These are phyloP conservation scores for Sphagnum tenellum DNA, from an alignment of 225 moss, liverwort and hornwort species.

Conservation along the genomic window DNA sequence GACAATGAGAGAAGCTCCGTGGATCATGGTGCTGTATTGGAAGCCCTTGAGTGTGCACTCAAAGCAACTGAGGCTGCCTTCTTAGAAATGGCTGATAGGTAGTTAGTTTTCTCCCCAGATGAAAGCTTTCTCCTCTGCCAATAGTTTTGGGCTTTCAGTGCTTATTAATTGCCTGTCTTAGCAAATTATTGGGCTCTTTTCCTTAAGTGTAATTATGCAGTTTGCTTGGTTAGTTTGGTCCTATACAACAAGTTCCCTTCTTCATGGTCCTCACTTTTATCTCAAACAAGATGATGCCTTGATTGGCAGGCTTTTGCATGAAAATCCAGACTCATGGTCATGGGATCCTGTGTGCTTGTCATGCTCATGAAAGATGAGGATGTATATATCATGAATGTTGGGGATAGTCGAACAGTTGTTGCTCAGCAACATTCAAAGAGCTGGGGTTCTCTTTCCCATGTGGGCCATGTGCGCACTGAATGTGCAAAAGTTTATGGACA, in stretches of 20 bases:
- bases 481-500: too few relatives aligned
- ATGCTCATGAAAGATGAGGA: conserved; percentile 99
- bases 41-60: conserved; percentile 78
- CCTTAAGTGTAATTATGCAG: too few relatives aligned
- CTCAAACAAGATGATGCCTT: conserved; percentile 7
- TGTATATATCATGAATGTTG: conserved; percentile 98
- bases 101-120: neutral
- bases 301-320: conserved; percentile 52
- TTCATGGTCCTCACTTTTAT: neutral
- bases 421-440: conserved; percentile 47
- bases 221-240: too few relatives aligned
- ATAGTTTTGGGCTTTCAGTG: too few relatives aligned
- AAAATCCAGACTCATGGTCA: conserved; percentile 87
- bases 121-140: too few relatives aligned
- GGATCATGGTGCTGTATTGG: conserved; percentile 72
- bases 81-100: conserved; percentile 93
- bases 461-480: too few relatives aligned
- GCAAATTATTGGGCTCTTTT: too few relatives aligned
- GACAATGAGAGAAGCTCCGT: conserved; percentile 33
- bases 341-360: conserved; percentile 98
- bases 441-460: too few relatives aligned
- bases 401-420: conserved; percentile 93
- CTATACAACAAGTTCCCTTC: too few relatives aligned
- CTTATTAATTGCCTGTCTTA: too few relatives aligned
- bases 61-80: conserved; percentile 90